A percentile compares a stretch with the other conserved stretches of the same genome.
phyloP scores from a whole-genome alignment of 2,329 filamentous ascomycete genomes.

The Ceratocystis ficicola region DNA sequence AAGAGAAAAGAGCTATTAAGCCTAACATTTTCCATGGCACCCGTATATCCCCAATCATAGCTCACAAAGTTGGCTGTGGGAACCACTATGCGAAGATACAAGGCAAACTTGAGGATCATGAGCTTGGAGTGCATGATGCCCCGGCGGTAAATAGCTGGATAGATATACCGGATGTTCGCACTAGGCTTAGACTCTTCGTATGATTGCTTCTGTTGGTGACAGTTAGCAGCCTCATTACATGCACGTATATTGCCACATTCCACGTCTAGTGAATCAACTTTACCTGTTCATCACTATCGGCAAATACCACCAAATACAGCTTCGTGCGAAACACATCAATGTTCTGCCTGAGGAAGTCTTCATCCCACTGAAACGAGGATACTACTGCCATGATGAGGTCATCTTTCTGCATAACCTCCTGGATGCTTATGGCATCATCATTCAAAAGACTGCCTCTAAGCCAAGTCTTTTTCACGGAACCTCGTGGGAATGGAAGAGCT shows the following conservation, averaged over 20 bases:
- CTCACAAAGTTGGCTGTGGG: constrained; percentile 76
- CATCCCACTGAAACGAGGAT: constrained; percentile 79
- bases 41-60: constrained; percentile 82
- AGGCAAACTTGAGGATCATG: constrained; percentile 69
- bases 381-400: constrained; percentile 65
- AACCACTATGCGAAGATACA: constrained; percentile 65
- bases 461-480: constrained; percentile 73
- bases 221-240: not conserved
- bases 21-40: constrained; percentile 70
- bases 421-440: constrained; percentile 68
- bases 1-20: constrained; percentile 9
- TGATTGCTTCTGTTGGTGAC: constrained; percentile 34
- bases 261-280: constrained; percentile 21
- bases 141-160: constrained; percentile 64
- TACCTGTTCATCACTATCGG: constrained; percentile 42
- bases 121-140: constrained; percentile 90
- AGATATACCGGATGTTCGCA: constrained; percentile 56
- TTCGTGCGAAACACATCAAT: constrained; percentile 49
- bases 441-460: constrained; percentile 48
- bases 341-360: constrained; percentile 65
- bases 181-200: constrained; percentile 40
- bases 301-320: constrained; percentile 49
- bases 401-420: constrained; percentile 67
- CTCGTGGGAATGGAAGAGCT: constrained; percentile 35
- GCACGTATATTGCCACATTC: not conserved